Evolutionary conservation across 2,329 filamentous ascomycete genomes (phyloP).

Genomic region (Dactylellina leptospora): DNA sequence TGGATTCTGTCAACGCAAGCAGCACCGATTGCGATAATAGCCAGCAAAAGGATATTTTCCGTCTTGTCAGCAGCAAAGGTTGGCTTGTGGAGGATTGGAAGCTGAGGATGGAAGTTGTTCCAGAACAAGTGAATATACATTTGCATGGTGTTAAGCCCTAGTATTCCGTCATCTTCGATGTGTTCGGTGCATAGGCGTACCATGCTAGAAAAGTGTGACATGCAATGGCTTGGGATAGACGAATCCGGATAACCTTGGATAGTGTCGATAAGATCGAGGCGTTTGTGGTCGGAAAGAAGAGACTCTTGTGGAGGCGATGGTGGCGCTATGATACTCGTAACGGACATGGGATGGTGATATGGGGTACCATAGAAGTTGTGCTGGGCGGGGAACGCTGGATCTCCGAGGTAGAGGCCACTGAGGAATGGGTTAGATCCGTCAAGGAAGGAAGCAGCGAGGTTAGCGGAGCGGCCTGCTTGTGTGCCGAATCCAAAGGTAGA

Average conservation of each 20-base stretch:
- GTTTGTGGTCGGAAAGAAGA: slow-evolving; percentile 86
- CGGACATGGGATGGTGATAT: slow-evolving; percentile 84
- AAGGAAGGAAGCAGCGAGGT: slow-evolving; percentile 43
- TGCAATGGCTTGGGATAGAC: slow-evolving; percentile 60
- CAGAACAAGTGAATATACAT: slow-evolving; percentile 93
- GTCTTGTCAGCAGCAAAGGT: slow-evolving; percentile 90
- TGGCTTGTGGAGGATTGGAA: slow-evolving; percentile 92
- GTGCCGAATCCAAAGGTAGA: slow-evolving; percentile 58
- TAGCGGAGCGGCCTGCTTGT: slow-evolving; percentile 42
- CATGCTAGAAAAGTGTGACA: slow-evolving; percentile 47
- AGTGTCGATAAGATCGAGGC: slow-evolving; percentile 80
- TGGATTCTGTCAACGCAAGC: slow-evolving; percentile 86
- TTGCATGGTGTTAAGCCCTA: slow-evolving; percentile 95
- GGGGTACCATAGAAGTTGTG: slow-evolving; percentile 64
- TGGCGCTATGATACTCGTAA: slow-evolving; percentile 69
- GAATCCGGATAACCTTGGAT: slow-evolving; percentile 67
- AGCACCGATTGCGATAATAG: slow-evolving; percentile 91
- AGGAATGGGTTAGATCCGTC: slow-evolving; percentile 49
- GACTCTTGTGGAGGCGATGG: slow-evolving; percentile 72
- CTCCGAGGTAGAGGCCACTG: slow-evolving; percentile 63
- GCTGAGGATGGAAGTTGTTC: slow-evolving; percentile 91
- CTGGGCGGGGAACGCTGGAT: slow-evolving; percentile 61
- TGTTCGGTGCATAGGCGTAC: slow-evolving; percentile 13
- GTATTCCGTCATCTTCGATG: slow-evolving; percentile 68
- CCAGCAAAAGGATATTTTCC: slow-evolving; percentile 81